Conservation (phyloP, 2,329 filamentous ascomycete genomes). For the Drechslerella dactyloides region DNA sequence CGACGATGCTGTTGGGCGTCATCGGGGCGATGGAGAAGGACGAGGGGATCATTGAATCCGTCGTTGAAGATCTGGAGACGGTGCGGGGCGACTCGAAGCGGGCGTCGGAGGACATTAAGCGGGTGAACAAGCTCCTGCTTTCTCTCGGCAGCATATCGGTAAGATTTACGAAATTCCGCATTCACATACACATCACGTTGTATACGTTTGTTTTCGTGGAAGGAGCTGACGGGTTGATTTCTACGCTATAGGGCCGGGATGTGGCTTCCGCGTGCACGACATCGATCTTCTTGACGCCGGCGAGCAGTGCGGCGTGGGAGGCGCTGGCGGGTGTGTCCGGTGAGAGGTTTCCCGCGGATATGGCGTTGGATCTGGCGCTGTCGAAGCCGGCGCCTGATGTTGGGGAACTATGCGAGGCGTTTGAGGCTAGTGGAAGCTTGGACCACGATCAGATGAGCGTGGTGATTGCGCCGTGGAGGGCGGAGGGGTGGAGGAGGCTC, state of each 20-base stretch:
- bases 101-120: constrained; percentile 68
- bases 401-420: constrained; percentile 73
- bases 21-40: constrained; percentile 84
- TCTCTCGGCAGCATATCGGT: constrained; percentile 66
- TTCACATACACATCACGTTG: background rate
- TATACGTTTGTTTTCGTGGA: constrained; percentile 1
- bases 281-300: constrained; percentile 78
- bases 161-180: too few relatives aligned
- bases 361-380: constrained; percentile 80
- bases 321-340: constrained; percentile 69
- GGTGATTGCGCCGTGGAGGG: constrained; percentile 80
- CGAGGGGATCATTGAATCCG: constrained; percentile 77
- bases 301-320: constrained; percentile 80
- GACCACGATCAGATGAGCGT: constrained; percentile 78
- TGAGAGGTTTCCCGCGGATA: constrained; percentile 67
- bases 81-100: constrained; percentile 73
- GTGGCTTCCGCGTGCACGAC: constrained; percentile 61
- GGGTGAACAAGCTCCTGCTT: constrained; percentile 76
- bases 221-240: background rate
- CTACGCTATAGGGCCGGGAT: constrained; percentile 15
- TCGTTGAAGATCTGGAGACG: constrained; percentile 75
- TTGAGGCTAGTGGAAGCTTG: constrained; percentile 73
- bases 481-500: constrained; percentile 69
- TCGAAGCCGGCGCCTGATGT: constrained; percentile 72
- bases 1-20: constrained; percentile 79